Conservation (phyloP, 768 basidiomycete species). For the Botryobasidium botryosum region DNA sequence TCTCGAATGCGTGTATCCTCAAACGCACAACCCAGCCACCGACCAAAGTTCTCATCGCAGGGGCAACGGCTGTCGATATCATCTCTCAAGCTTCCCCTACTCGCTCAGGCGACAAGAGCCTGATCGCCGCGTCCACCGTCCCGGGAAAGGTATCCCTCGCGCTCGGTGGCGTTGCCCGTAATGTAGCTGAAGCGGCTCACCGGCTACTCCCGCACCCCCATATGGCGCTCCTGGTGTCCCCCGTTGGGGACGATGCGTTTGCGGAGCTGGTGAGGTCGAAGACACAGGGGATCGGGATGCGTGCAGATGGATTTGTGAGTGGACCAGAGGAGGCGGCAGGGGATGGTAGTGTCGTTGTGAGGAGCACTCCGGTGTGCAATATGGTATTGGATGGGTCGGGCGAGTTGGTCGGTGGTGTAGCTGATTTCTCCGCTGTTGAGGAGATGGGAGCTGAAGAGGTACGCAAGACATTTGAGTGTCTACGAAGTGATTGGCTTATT, state of each 20-base stretch:
- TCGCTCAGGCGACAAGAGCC: conserved; percentile 16
- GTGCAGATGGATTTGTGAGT: conserved; percentile 58
- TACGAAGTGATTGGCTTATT: not conserved
- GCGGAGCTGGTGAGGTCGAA: conserved; percentile 48
- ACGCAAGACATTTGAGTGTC: conserved; percentile 10
- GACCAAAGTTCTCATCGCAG: conserved; percentile 46
- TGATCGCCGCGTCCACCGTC: conserved; percentile 49
- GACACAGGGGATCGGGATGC: conserved; percentile 48
- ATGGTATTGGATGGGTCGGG: conserved; percentile 62
- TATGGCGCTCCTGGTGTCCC: conserved; percentile 42
- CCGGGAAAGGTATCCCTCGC: conserved; percentile 61
- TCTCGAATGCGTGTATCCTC: too few species aligned
- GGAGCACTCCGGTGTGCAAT: conserved; percentile 68
- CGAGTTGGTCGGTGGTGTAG: conserved; percentile 65
- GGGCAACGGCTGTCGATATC: conserved; percentile 82
- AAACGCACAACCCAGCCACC: not conserved
- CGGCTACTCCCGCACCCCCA: conserved; percentile 28
- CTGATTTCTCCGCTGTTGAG: conserved; percentile 64
- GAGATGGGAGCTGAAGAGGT: conserved; percentile 32
- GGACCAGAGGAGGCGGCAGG: conserved; percentile 1
- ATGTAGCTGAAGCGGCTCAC: conserved; percentile 82
- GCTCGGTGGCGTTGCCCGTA: conserved; percentile 86
- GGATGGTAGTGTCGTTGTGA: conserved; percentile 13
- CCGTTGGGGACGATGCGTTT: conserved; percentile 61
- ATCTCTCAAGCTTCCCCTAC: conserved; percentile 34